Conservation (phyloP, 129 eudicot genomes). For the Oenanthe sinensis region DNA sequence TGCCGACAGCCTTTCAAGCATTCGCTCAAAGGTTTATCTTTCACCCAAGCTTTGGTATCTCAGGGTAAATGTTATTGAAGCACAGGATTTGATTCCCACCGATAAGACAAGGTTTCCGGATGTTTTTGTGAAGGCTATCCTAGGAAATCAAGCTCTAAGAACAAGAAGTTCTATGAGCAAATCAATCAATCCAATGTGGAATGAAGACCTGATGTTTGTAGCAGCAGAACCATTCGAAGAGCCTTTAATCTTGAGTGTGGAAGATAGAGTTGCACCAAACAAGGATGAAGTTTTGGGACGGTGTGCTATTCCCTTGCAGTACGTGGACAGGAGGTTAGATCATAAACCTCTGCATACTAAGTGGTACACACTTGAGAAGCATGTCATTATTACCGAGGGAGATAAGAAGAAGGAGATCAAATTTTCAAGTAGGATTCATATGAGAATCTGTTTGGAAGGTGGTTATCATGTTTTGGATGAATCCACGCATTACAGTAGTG, state of each 20-base stretch:
- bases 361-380: conserved; percentile 60
- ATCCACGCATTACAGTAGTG: conserved; percentile 62
- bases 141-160: conserved; percentile 49
- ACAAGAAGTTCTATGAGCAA: conserved; percentile 49
- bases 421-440: conserved; percentile 51
- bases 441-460: conserved; percentile 55
- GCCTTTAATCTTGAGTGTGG: conserved; percentile 47
- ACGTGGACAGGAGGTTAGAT: conserved; percentile 55
- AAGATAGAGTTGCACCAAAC: conserved; percentile 49
- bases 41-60: conserved; percentile 94
- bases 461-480: conserved; percentile 67
- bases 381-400: conserved; percentile 39
- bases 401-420: conserved; percentile 61
- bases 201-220: conserved; percentile 62
- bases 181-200: conserved; percentile 61
- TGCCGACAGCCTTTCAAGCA: conserved; percentile 54
- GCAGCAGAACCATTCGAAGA: conserved; percentile 68
- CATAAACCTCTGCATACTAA: conserved; percentile 39
- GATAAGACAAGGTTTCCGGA: conserved; percentile 57
- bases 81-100: conserved; percentile 45
- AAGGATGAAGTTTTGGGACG: conserved; percentile 46
- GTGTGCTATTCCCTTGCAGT: conserved; percentile 44
- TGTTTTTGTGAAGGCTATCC: conserved; percentile 48
- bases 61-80: conserved; percentile 79
- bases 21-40: conserved; percentile 46